Evolutionary conservation across 1,284 basidiomycete species (phyloP).

Genomic region (Mycena sp.): DNA sequence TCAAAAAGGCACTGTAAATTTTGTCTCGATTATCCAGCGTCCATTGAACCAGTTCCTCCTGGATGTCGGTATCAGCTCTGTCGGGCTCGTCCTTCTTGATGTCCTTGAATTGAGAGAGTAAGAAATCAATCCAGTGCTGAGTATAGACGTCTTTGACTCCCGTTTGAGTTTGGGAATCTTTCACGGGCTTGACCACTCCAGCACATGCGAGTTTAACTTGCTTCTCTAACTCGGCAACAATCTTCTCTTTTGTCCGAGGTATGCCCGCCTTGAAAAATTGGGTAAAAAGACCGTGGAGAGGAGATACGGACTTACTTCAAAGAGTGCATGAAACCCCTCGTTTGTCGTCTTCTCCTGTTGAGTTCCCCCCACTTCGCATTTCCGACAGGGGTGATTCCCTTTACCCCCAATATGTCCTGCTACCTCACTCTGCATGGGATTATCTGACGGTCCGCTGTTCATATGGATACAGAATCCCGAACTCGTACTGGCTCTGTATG

Average conservation of each 20-base stretch:
- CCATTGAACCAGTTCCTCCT: constrained; percentile 33
- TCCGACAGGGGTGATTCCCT: constrained; percentile 37
- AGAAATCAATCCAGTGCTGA: constrained; percentile 14
- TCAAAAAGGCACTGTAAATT: constrained; percentile 17
- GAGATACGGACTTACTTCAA: background rate
- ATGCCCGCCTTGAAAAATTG: background rate
- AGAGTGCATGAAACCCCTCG: constrained; percentile 33
- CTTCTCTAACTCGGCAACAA: background rate
- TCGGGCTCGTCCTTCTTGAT: background rate
- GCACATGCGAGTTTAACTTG: constrained; percentile 7
- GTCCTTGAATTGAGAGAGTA: background rate
- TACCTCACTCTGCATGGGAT: constrained; percentile 6
- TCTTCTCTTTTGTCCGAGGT: background rate
- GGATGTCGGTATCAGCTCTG: background rate
- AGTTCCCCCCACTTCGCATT: constrained; percentile 34
- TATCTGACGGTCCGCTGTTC: constrained; percentile 34
- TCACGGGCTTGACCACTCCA: background rate
- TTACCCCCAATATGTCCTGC: constrained; percentile 35
- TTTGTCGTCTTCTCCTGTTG: constrained; percentile 30
- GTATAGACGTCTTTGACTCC: constrained; percentile 24
- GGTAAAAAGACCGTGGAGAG: too few relatives aligned
- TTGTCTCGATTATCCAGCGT: constrained; percentile 2
- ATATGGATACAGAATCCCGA: background rate
- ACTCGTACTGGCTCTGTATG: constrained; percentile 6
- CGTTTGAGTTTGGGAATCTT: background rate